These are phyloP conservation scores for Exserohilum turcica DNA, from an alignment of 2,329 filamentous ascomycete species.

Conservation along the genomic window DNA sequence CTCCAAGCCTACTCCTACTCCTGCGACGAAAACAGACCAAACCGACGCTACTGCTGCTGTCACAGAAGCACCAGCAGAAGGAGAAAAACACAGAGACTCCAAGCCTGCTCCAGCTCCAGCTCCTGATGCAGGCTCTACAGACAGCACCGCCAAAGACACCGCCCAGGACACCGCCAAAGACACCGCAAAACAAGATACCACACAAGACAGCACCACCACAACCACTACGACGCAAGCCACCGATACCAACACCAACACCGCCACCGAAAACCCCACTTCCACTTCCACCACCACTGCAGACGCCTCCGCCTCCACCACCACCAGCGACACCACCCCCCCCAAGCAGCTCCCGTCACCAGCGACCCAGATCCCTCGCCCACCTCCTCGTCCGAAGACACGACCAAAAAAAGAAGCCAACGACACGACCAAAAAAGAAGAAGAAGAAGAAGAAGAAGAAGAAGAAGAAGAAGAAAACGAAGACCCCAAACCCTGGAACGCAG, in stretches of 20 bases:
- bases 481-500: conserved; percentile 61
- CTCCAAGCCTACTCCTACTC: not conserved
- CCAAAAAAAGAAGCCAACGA: too few species aligned
- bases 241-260: not conserved
- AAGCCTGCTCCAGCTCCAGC: too few species aligned
- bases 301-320: not conserved
- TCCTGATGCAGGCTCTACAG: too few species aligned
- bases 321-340: not conserved
- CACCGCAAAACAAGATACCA: not conserved
- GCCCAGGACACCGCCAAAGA: too few species aligned
- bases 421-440: too few species aligned
- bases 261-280: not conserved
- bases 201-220: not conserved
- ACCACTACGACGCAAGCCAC: not conserved
- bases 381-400: conserved; percentile 1
- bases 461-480: conserved; percentile 14
- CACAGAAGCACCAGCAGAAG: not conserved
- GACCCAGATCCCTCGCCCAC: not conserved
- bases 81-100: not conserved
- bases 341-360: not conserved
- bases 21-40: too few species aligned
- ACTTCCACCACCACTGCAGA: too few species aligned
- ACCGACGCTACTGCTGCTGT: not conserved
- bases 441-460: too few species aligned
- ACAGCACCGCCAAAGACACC: not conserved